phyloP scores from a whole-genome alignment of 257 asterid species.

The Forsythia suspensa region DNA sequence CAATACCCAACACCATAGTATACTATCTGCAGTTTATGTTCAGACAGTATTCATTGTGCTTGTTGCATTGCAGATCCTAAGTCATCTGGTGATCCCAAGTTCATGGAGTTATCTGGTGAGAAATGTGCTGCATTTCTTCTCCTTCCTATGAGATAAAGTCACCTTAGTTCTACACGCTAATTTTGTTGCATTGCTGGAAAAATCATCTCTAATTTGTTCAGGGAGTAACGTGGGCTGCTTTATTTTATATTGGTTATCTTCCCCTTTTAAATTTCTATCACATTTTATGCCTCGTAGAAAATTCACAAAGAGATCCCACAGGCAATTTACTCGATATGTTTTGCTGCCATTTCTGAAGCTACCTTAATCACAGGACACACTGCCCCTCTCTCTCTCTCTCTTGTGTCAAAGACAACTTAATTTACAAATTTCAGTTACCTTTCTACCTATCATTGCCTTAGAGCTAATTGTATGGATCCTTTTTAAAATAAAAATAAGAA shows the following conservation, averaged over 20 bases:
- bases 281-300: not conserved
- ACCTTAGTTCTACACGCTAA: slow-evolving; percentile 6
- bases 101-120: slow-evolving; percentile 77
- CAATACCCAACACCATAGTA: not conserved
- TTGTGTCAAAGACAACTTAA: not conserved
- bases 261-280: not conserved
- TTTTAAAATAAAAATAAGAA: not conserved
- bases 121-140: slow-evolving; percentile 28
- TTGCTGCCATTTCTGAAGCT: not conserved
- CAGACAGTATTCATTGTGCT: slow-evolving; percentile 17
- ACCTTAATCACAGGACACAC: not conserved
- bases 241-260: not conserved
- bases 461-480: not conserved
- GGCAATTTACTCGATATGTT: not conserved
- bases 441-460: not conserved
- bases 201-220: slow-evolving; percentile 4
- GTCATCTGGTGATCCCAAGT: slow-evolving; percentile 74
- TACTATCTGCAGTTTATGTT: not conserved
- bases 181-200: not conserved
- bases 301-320: not conserved
- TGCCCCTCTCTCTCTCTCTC: no score
- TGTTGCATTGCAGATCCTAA: slow-evolving; percentile 71
- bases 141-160: slow-evolving; percentile 2
- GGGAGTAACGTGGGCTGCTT: not conserved
- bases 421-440: not conserved